These are phyloP conservation scores for Trichoderma semiorbis DNA, from an alignment of 2,329 filamentous ascomycete species.

Conservation along the genomic window DNA sequence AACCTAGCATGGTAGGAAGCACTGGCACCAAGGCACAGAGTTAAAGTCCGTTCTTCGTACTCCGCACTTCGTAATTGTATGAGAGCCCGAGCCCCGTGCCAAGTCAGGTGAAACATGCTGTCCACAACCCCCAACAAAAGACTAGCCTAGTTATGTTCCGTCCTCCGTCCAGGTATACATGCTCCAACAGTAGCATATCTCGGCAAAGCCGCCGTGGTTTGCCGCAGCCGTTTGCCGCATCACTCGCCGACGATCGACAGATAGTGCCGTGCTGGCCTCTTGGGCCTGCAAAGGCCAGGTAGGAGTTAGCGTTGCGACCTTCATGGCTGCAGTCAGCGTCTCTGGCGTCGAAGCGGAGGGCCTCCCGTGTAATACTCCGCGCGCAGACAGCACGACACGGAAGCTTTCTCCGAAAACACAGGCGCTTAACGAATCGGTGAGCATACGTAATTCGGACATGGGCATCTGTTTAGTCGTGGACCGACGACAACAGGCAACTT, in stretches of 20 bases:
- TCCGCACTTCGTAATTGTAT: not conserved
- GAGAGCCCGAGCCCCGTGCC: not conserved
- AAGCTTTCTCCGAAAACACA: conserved; percentile 1
- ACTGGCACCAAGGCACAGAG: not conserved
- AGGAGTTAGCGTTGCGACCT: not conserved
- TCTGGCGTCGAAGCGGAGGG: conserved; percentile 6
- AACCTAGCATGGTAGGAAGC: not conserved
- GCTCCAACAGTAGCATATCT: not conserved
- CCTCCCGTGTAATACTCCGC: not conserved
- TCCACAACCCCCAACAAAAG: not conserved
- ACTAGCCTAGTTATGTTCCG: not conserved
- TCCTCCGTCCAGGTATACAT: not conserved
- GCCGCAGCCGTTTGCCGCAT: conserved; percentile 10
- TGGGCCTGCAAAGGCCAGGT: not conserved
- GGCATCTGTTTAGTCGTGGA: not conserved
- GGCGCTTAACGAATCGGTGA: not conserved
- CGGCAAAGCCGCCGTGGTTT: conserved; percentile 11
- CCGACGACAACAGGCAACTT: not conserved
- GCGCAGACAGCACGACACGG: not conserved
- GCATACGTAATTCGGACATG: conserved; percentile 15
- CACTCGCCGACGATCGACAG: conserved; percentile 16
- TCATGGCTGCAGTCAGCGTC: conserved; percentile 8
- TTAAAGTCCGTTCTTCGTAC: not conserved
- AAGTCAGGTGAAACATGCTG: not conserved
- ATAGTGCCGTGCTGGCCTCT: conserved; percentile 10